Evolutionary conservation across 169 alveolate genomes (phyloP).

Genomic region (Eimeria sp.): DNA sequence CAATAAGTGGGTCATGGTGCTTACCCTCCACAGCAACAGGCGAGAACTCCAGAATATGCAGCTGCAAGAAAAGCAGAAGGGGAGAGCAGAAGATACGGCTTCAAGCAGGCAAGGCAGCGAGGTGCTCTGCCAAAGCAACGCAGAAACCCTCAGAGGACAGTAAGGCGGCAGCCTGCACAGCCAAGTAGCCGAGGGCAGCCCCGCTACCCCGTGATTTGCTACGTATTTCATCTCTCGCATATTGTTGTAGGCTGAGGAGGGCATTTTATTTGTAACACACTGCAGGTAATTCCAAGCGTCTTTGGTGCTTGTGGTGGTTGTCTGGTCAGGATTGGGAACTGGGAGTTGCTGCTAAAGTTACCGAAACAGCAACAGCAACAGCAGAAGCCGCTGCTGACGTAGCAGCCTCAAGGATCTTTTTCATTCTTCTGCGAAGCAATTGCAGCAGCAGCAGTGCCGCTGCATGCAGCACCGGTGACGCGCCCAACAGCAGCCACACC

Average conservation of each 20-base stretch:
- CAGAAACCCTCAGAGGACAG: background rate
- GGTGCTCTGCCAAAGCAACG: background rate
- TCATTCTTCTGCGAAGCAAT: slow-evolving; percentile 25
- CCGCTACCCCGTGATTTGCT: background rate
- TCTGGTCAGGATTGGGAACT: background rate
- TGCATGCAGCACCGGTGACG: slow-evolving; percentile 6
- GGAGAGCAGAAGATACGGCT: background rate
- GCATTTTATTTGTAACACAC: background rate
- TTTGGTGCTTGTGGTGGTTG: background rate
- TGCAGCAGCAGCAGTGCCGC: background rate
- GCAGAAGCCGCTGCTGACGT: background rate
- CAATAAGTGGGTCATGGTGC: background rate
- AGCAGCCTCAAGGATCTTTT: background rate
- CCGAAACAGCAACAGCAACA: background rate
- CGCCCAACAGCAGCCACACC: background rate
- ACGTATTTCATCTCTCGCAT: background rate
- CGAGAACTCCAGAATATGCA: background rate
- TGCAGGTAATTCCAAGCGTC: background rate
- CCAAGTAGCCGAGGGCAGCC: background rate
- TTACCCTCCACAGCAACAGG: background rate
- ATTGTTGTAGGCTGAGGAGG: background rate
- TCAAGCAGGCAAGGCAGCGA: background rate
- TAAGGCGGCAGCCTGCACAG: background rate
- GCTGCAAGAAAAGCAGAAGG: background rate
- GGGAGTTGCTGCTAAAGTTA: background rate